A percentile compares a stretch with the other conserved stretches of the same genome.
Conservation (phyloP, 495 filamentous ascomycete genomes). For the Penicillium ochrochloron region DNA sequence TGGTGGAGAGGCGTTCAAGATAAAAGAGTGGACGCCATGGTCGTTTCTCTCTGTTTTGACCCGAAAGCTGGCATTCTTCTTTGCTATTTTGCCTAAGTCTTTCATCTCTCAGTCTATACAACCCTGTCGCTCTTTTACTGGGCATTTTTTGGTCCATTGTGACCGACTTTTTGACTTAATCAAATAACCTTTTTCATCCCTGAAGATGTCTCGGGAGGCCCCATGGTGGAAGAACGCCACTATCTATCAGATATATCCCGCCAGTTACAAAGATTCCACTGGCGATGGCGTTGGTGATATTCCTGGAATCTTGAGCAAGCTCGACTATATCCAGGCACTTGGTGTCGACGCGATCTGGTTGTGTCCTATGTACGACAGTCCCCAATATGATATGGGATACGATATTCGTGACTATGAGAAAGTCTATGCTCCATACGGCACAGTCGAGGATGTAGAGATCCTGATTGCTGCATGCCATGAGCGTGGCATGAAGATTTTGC, state of each 20-base stretch:
- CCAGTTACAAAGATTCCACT: constrained; percentile 47
- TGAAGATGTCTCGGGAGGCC: constrained; percentile 13
- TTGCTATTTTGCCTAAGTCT: background rate
- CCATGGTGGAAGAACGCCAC: constrained; percentile 48
- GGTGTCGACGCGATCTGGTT: constrained; percentile 49
- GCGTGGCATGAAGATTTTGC: constrained; percentile 56
- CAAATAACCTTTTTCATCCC: background rate
- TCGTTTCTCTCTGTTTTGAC: background rate
- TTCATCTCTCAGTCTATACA: too few species aligned
- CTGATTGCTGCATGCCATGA: constrained; percentile 54
- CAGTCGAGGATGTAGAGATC: constrained; percentile 56
- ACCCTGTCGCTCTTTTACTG: background rate
- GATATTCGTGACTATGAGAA: constrained; percentile 64
- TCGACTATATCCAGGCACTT: constrained; percentile 60
- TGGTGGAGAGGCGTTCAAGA: constrained; percentile 4
- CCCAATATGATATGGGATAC: constrained; percentile 59
- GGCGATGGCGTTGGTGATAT: constrained; percentile 60
- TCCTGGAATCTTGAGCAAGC: constrained; percentile 58
- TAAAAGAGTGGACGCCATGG: constrained; percentile 8
- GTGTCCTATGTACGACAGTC: constrained; percentile 52
- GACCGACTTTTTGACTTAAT: background rate
- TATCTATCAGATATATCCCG: constrained; percentile 49
- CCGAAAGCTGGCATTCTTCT: background rate
- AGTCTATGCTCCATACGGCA: constrained; percentile 58
- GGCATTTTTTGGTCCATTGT: background rate